Evolutionary conservation across 1,139 yeast genomes (phyloP), one percentile per base, ranked within the genome.

Genomic region (Taiozyma sp.): DNA sequence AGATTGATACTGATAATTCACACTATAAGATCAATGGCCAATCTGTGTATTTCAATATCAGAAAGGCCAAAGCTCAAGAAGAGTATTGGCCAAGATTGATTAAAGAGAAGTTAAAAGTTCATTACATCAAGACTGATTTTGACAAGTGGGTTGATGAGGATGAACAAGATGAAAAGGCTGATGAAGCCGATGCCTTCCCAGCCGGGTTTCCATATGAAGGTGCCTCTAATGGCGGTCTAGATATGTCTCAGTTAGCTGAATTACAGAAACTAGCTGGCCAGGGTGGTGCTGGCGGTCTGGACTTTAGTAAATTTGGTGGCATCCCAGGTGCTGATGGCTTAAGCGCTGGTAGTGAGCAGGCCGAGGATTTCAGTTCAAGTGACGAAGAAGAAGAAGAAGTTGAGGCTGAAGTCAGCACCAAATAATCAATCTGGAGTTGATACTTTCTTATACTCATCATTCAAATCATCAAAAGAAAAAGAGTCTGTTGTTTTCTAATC

Each of bases 101-200:
- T 57, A 88, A 84, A 73, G 89, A 81, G 64, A 87, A 83, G 73
- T 75, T 77, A 61, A 87, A 79, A 66, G 78, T 75, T 58, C 86
- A 81, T 60, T 89, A 80, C 70, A 81, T 93, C 68, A 87, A 89
- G 75, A 93, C 99, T 16, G 99, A 93, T 68, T 93, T 93, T 65
- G 97, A 92, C 74, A 88, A 85, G 70, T 93, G 99, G 99, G 95
- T 87, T 45, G 96, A 90, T 67, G 96, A 90, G 74, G 97, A 91
- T 65, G 96, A 90, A 70, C 96, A 89, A 70, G 90, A 87, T 45
- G 89, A 80, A 59, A 69, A 67, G 43, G 72, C 71, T 9, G 84
- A 51, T 6, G 41, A 73, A 44, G 78, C 74, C 19, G 82, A 77
- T 42, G 70, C 65, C 13, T 59, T 60, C 48, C 68, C 62, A 22